Evolutionary conservation across 78 protist genomes (phyloP).

Genomic region (Dictyostelium citrinum): DNA sequence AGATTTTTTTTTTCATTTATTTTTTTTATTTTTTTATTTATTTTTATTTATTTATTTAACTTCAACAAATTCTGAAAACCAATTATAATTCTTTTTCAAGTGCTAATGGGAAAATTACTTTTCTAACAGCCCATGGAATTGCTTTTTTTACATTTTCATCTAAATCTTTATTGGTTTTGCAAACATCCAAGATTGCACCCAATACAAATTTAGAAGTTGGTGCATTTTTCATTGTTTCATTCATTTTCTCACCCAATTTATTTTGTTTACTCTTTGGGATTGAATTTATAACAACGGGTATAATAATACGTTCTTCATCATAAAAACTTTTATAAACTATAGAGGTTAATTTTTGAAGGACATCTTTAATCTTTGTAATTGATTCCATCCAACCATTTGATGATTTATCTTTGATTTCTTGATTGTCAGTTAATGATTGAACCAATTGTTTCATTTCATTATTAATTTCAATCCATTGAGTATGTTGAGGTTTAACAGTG

Average conservation of each 20-base stretch:
- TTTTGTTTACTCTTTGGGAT: slow-evolving; percentile 16
- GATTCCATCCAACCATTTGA: neutral
- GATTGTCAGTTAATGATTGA: neutral
- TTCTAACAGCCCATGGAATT: slow-evolving; percentile 32
- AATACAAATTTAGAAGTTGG: neutral
- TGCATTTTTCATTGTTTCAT: neutral
- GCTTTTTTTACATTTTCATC: neutral
- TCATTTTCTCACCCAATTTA: neutral
- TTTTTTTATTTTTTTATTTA: neutral
- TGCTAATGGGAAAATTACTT: neutral
- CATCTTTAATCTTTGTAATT: neutral
- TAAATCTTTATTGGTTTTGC: neutral
- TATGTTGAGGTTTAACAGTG: neutral
- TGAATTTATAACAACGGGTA: neutral
- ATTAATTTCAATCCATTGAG: neutral
- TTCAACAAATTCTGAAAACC: slow-evolving; percentile 19
- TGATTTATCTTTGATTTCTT: neutral
- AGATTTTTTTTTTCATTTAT: neutral
- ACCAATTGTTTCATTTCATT: neutral
- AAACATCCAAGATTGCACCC: neutral
- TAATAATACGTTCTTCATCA: slow-evolving; percentile 34
- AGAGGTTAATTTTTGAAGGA: neutral
- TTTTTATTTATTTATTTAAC: neutral
- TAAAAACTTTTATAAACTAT: neutral
- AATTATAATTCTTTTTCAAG: slow-evolving; percentile 8